Evolutionary conservation across 23 red algal genomes (phyloP).

Genomic region (Cyanidioschyzon merolae): DNA sequence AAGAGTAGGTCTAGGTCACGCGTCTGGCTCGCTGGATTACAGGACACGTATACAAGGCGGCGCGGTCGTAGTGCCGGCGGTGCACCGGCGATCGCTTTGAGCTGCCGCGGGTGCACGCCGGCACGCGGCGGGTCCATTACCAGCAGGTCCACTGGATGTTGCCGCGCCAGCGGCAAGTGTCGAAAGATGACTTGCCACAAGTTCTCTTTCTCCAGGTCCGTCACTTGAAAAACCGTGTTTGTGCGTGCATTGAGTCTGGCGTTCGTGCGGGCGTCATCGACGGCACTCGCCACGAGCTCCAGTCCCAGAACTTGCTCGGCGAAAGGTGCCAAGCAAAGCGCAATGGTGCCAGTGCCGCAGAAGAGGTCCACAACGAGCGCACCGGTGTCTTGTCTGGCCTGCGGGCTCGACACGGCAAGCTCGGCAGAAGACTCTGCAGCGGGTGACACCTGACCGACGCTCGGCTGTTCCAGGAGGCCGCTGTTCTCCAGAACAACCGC

Average conservation of each 20-base stretch:
- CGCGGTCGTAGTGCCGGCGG: constrained; percentile 19
- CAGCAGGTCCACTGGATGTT: constrained; percentile 39
- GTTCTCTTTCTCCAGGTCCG: constrained; percentile 33
- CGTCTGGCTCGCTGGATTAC: constrained; percentile 76
- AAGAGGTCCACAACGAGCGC: constrained; percentile 78
- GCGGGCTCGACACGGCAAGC: neutral
- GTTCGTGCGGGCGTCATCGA: constrained; percentile 61
- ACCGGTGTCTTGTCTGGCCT: neutral
- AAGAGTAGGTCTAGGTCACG: constrained; percentile 54
- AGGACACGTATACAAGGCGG: constrained; percentile 94
- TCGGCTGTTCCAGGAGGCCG: neutral
- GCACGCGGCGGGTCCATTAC: constrained; percentile 91
- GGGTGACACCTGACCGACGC: neutral
- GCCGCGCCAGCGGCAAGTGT: neutral
- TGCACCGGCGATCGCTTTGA: constrained; percentile 31
- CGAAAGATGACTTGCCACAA: neutral
- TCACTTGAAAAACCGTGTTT: constrained; percentile 49
- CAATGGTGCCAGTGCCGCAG: constrained; percentile 92
- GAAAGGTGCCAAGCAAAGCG: constrained; percentile 45
- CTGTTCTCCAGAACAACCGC: constrained; percentile 36
- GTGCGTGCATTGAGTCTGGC: constrained; percentile 38
- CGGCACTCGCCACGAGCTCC: constrained; percentile 58
- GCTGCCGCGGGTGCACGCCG: constrained; percentile 59
- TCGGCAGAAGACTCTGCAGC: neutral
- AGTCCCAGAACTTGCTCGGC: constrained; percentile 50